Base-by-base conservation (phyloP, 805 yeast species). In the Kodamaea neixiangensis region DNA sequence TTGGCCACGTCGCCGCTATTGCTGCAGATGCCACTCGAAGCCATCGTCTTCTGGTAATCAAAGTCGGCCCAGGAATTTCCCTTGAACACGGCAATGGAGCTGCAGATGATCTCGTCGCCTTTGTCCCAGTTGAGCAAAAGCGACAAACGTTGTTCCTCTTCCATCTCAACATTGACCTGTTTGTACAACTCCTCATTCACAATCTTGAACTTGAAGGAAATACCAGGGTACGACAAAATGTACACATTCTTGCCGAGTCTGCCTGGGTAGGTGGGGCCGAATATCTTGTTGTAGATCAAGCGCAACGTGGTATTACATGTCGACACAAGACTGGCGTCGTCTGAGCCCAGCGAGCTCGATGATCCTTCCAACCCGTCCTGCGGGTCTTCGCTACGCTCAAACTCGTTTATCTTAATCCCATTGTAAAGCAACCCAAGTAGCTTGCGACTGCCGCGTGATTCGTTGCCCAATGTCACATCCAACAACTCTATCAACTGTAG, bases 261-360 rank as follows among this genome's bases (percentile, higher is more conserved):
- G 0, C 87, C 87, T 1, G 85, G 83, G 52, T 78, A 81, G 0
- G 87, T 82, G 1, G 87, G 87, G 0, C 88, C 88, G 59, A 83
- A 80, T 1, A 76, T 68, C 58, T 75, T 78, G 57, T 82, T 81
- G 62, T 83, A 83, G 2, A 82, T 69, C 14, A 69, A 64, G 43
- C 75, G 76, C 54, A 81, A 68, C 1, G 67, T 59, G 5, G 62
- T 48, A 33, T 37, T 39, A 22, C 47, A 43, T 3, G 44, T 38
- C 5, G 51, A 38, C 2, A 44, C 45, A 13, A 48, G 39, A 15
- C 35, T 48, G 4, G 45, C 22, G 13, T 44, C 51, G 21, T 44
- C 51, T 15, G 48, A 43, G 42, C 46, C 41, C 43, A 40, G 43
- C 1, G 50, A 47, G 2, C 57, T 48, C 25, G 44, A 43, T 19